Evolutionary conservation across 805 yeast species (phyloP).

Genomic region (Naumovozyma dairenensis): DNA sequence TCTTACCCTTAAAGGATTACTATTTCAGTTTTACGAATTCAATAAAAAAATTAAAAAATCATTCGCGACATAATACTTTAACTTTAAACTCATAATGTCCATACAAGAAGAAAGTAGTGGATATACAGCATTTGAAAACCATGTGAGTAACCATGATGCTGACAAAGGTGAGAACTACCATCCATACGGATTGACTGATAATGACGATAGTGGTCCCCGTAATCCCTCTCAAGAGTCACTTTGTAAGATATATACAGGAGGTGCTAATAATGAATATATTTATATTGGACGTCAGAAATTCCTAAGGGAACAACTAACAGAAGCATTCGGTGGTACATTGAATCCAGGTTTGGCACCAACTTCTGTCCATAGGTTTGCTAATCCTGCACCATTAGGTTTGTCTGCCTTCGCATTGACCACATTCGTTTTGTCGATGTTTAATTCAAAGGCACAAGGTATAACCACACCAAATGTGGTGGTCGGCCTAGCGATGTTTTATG

Average conservation of each 20-base stretch:
- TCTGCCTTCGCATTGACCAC: slow-evolving; percentile 55
- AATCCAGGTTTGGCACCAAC: slow-evolving; percentile 59
- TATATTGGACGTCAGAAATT: slow-evolving; percentile 66
- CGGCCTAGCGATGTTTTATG: slow-evolving; percentile 51
- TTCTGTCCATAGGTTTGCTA: slow-evolving; percentile 50
- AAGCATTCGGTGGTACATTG: slow-evolving; percentile 77
- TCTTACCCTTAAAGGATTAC: too few relatives aligned
- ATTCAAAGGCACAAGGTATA: slow-evolving; percentile 46
- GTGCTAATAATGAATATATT: slow-evolving; percentile 52
- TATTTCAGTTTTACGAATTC: too few relatives aligned
- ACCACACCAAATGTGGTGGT: slow-evolving; percentile 43
- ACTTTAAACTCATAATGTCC: too few relatives aligned
- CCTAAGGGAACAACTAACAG: slow-evolving; percentile 45
- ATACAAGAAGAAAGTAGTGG: background rate
- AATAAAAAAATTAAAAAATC: too few relatives aligned
- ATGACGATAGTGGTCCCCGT: background rate
- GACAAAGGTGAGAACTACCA: background rate
- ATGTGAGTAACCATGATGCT: background rate
- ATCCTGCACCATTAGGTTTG: slow-evolving; percentile 59
- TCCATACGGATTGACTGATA: background rate
- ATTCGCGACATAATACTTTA: too few relatives aligned
- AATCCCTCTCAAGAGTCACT: slow-evolving; percentile 5
- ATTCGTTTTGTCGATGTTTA: slow-evolving; percentile 46
- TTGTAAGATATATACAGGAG: slow-evolving; percentile 28
- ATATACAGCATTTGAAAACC: background rate